Evolutionary conservation across 2,329 filamentous ascomycete species (phyloP).

Genomic region (Colletotrichum nymphaeae): DNA sequence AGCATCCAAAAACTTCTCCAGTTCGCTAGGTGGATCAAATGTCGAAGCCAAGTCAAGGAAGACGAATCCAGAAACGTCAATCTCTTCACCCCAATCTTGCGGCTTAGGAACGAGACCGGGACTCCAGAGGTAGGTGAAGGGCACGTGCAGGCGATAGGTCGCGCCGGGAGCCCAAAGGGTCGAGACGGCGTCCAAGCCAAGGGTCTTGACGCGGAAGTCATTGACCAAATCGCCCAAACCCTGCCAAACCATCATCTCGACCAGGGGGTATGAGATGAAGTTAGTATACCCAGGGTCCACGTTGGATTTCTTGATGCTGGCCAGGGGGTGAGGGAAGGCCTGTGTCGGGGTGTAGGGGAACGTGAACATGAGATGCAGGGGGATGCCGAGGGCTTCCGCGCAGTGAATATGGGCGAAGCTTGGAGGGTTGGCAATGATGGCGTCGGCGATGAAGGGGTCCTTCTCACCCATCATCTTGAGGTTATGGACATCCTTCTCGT

Average conservation of each 20-base stretch:
- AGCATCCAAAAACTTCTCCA: constrained; percentile 66
- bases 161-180: constrained; percentile 82
- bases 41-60: constrained; percentile 77
- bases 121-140: constrained; percentile 80
- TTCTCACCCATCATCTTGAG: constrained; percentile 73
- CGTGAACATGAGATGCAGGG: constrained; percentile 89
- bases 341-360: constrained; percentile 83
- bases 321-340: constrained; percentile 81
- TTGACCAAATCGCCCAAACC: constrained; percentile 85
- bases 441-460: constrained; percentile 75
- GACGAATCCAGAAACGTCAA: constrained; percentile 83
- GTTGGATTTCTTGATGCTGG: constrained; percentile 79
- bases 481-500: constrained; percentile 71
- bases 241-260: constrained; percentile 93
- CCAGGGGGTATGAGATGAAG: constrained; percentile 82
- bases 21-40: constrained; percentile 67
- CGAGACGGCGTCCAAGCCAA: constrained; percentile 79
- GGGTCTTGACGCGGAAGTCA: constrained; percentile 74
- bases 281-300: constrained; percentile 80
- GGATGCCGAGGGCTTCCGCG: constrained; percentile 81
- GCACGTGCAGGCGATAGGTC: constrained; percentile 78
- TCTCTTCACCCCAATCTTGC: constrained; percentile 74
- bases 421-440: constrained; percentile 88
- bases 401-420: constrained; percentile 84
- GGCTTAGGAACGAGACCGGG: constrained; percentile 75